These are phyloP conservation scores for Datisca glomerata DNA, from an alignment of 306 rosid species.

Conservation along the genomic window DNA sequence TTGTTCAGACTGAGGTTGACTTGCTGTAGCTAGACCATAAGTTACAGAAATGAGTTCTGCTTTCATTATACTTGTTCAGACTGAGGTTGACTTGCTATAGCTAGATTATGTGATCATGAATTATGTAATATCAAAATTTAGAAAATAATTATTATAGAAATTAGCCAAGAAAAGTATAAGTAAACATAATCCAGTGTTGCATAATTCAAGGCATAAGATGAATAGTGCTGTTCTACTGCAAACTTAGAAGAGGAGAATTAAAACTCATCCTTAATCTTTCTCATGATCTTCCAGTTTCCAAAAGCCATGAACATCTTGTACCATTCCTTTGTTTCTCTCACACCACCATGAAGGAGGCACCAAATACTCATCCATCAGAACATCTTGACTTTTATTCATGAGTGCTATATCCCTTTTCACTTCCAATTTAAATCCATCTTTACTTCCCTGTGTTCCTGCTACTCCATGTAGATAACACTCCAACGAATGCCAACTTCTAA, in stretches of 20 bases:
- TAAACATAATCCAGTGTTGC: too few species aligned
- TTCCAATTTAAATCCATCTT: conserved; percentile 36
- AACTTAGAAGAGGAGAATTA: too few species aligned
- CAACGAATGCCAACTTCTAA: conserved; percentile 37
- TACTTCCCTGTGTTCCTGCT: conserved; percentile 54
- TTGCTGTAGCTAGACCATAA: conserved; percentile 7
- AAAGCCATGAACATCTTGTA: conserved; percentile 40
- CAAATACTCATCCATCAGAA: conserved; percentile 33
- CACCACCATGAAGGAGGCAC: conserved; percentile 43
- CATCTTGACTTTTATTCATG: conserved; percentile 26
- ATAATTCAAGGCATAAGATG: too few species aligned
- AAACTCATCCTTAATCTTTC: conserved; percentile 21
- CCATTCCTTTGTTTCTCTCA: conserved; percentile 41
- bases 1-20: conserved; percentile 3
- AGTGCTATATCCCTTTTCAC: conserved; percentile 49
- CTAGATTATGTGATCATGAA: too few species aligned
- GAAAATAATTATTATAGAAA: too few species aligned
- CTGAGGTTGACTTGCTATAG: conserved; percentile 7
- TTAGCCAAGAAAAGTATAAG: too few species aligned
- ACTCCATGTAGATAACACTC: conserved; percentile 60
- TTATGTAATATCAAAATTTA: too few species aligned
- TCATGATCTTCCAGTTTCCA: conserved; percentile 55
- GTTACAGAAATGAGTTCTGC: conserved; percentile 4
- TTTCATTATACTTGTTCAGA: conserved; percentile 4
- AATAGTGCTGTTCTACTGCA: too few species aligned